A percentile compares a stretch with the other conserved stretches of the same genome.
These are phyloP conservation scores for Apiospora marii DNA, from an alignment of 2,329 filamentous ascomycete genomes.

Conservation along the genomic window DNA sequence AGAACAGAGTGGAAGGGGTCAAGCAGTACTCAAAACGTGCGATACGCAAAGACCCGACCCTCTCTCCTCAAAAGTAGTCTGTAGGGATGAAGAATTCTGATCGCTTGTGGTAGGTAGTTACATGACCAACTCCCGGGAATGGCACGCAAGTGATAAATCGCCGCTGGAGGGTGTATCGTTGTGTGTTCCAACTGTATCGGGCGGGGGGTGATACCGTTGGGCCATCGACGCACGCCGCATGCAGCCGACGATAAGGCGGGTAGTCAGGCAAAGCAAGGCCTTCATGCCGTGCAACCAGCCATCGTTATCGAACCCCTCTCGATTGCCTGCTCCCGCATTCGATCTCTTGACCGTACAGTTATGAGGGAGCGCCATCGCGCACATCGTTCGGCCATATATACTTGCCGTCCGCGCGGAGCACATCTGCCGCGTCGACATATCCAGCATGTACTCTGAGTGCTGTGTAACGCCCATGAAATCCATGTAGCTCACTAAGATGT, in stretches of 20 bases:
- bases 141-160: background rate
- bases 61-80: background rate
- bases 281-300: conserved; percentile 5
- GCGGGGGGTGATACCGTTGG: background rate
- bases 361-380: background rate
- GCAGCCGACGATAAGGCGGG: background rate
- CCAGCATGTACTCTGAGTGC: background rate
- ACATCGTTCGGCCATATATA: background rate
- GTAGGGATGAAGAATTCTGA: background rate
- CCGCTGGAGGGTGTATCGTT: background rate
- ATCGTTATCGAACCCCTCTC: background rate
- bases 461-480: background rate
- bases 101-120: background rate
- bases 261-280: background rate
- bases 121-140: background rate
- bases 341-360: background rate
- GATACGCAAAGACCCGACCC: background rate
- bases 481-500: background rate
- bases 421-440: background rate
- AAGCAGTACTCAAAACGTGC: background rate
- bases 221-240: background rate
- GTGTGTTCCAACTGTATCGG: background rate
- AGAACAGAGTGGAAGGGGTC: background rate
- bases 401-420: background rate
- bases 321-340: background rate